Base-by-base conservation (phyloP, 73 alveolate genomes). In the Uronychia setigera region DNA sequence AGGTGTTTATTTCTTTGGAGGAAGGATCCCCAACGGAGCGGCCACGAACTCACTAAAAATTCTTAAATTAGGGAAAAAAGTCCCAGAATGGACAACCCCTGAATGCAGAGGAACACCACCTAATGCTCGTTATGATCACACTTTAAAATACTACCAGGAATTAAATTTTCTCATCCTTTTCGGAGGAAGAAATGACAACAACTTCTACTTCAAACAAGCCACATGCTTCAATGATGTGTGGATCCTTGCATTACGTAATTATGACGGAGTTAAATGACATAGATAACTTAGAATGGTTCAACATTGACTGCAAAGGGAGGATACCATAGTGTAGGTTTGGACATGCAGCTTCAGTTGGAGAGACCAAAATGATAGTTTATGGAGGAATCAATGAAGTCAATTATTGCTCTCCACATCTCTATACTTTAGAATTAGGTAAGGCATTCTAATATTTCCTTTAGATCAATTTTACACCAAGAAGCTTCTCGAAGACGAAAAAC, bases 1-100 rank as follows among this genome's bases (percentile, higher is more conserved):
- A 60, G 95, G 95, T 0, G 86, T 89, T 0, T 89, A 89, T 67
- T 89, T 80, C 89, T 89, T 78, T 84, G 95, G 95, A 9, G 95
- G 95, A 0, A 89, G 84, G 74, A 32, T 83, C 34, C 76, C 82
- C 1, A 85, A 89, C 33, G 95, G 95, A 9, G 59, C 78, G 35
- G 76, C 88, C 26, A 30, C 76, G 26, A 82, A 78, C 46, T 28
- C 46, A 25, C 79, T 89, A 30, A 83, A 79, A 59, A 78, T 89
- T 32, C 67, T 89, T n/a, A 89, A 77, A 67, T 75, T 84, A 9
- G 92, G 88, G 0, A 59, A 31, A 27, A 87, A 87, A 57, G 77
- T 82, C 0, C 78, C 60, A 33, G 57, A 81, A 34, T 87, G 93
- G 93, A 67, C 30, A n/a, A 31, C 31, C 59, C 86, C 88, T 19